Conservation (phyloP, 257 asterid species). For the Solanum chmielewskii region DNA sequence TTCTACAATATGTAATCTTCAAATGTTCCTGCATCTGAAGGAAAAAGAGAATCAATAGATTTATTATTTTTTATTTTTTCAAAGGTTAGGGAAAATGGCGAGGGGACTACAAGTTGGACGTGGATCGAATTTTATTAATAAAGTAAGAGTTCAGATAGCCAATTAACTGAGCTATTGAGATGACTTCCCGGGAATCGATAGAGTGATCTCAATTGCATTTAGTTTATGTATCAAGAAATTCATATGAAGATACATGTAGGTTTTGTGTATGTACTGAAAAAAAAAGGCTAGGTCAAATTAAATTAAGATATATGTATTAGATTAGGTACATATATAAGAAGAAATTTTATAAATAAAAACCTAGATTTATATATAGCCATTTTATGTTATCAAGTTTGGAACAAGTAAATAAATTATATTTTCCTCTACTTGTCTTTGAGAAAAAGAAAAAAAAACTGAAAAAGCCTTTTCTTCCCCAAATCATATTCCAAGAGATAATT, state of each 20-base stretch:
- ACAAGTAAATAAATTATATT: neutral
- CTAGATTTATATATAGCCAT: neutral
- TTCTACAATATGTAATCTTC: neutral
- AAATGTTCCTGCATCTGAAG: neutral
- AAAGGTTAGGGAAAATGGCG: neutral
- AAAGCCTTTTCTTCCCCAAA: neutral
- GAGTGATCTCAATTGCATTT: no score
- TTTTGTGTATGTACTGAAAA: neutral
- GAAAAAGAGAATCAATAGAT: neutral
- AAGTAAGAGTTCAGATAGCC: no score
- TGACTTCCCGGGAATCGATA: no score
- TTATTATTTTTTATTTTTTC: no score
- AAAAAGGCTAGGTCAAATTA: neutral
- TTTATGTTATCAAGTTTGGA: neutral
- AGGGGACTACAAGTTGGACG: no score
- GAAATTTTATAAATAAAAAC: no score
- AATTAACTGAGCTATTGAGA: no score
- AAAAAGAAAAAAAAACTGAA: neutral
- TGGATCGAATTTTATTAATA: no score
- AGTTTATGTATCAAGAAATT: no score
- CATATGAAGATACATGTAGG: no score
- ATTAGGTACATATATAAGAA: no score
- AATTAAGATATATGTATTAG: neutral
- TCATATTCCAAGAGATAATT: neutral
- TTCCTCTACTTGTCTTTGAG: neutral